Base-by-base conservation (phyloP, 129 eudicot species). In the Deinandra increscens region DNA sequence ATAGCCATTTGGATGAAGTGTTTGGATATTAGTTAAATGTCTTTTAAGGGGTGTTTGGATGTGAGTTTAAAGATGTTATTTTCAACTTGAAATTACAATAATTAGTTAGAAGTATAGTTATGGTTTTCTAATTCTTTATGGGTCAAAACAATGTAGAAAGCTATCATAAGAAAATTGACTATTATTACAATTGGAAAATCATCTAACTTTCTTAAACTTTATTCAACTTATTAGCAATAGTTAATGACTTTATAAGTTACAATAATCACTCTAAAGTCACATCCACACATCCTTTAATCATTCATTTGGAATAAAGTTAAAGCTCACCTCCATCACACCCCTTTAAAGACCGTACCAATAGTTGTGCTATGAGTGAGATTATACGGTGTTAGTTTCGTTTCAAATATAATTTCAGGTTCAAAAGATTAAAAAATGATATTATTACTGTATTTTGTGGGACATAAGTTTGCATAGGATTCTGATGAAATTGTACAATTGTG, bases 401-500 rank as follows among this genome's bases (percentile, higher is more conserved):
- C 9, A 14, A 42, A 63, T 74, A 72, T 64, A 11, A 74, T 23
- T 15, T 20, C 11, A 22, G 65, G 38, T 51, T 54, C 9, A 54
- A 39, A 74, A 17, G 29, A 26, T 50, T 7, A 54, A 41, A 63
- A 64, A 74, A 45, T 18, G 1, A 26, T 3, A 23, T 39, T n/a
- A n/a, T 26, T 73, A 13, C 64, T 64, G n/a, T 22, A 29, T n/a
- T 31, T 41, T 14, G 36, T 31, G 31, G 5, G 64, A 6, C 41
- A 53, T n/a, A 53, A 33, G 37, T 18, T 39, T 69, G 66, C 75
- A 76, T 76, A 48, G 58, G 81, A 69, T 76, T 37, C 70, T 50
- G 45, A 69, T 76, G 15, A 76, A 69, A 49, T 76, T 60, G 80
- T 60, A 76, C 75, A 46, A 36, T 26, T 68, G 65, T 60, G 70